phyloP scores from a whole-genome alignment of 2,329 filamentous ascomycete species.

The Penicillium nordicum region DNA sequence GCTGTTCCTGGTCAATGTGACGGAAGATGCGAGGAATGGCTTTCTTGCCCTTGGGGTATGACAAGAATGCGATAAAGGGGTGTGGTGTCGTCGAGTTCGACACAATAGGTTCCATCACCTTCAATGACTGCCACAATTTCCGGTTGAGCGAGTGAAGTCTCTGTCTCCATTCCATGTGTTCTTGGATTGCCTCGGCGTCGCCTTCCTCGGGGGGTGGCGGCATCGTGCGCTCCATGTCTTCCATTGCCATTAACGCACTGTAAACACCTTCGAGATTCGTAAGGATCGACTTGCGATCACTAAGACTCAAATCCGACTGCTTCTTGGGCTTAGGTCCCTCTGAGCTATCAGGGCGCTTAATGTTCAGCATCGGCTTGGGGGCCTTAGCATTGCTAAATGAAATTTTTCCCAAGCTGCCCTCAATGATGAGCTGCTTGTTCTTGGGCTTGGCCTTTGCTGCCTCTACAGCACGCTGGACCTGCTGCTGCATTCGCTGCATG shows the following conservation, averaged over 20 bases:
- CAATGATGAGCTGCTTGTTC: conserved; percentile 94
- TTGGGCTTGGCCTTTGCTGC: conserved; percentile 97
- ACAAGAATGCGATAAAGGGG: conserved; percentile 94
- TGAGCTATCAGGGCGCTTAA: conserved; percentile 76
- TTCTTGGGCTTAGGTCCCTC: conserved; percentile 55
- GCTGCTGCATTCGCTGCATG: conserved; percentile 98
- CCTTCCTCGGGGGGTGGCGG: conserved; percentile 64
- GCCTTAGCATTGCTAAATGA: conserved; percentile 99
- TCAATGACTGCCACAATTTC: conserved; percentile 79
- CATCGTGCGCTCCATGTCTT: conserved; percentile 83
- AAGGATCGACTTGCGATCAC: conserved; percentile 78
- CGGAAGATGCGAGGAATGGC: conserved; percentile 92
- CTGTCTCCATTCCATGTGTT: conserved; percentile 76
- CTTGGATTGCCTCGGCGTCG: conserved; percentile 66
- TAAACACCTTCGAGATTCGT: conserved; percentile 88
- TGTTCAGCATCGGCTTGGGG: conserved; percentile 88
- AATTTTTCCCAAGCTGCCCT: conserved; percentile 94
- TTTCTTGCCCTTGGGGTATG: conserved; percentile 94
- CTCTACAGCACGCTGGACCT: conserved; percentile 94
- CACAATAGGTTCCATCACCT: conserved; percentile 88
- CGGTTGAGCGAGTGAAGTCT: conserved; percentile 68
- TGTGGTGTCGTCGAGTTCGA: conserved; percentile 67
- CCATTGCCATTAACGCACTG: conserved; percentile 82
- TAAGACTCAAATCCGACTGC: conserved; percentile 53
- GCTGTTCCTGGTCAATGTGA: conserved; percentile 86